Evolutionary conservation across 768 basidiomycete genomes (phyloP).

Genomic region (Tubosaeta brunneosetosa): DNA sequence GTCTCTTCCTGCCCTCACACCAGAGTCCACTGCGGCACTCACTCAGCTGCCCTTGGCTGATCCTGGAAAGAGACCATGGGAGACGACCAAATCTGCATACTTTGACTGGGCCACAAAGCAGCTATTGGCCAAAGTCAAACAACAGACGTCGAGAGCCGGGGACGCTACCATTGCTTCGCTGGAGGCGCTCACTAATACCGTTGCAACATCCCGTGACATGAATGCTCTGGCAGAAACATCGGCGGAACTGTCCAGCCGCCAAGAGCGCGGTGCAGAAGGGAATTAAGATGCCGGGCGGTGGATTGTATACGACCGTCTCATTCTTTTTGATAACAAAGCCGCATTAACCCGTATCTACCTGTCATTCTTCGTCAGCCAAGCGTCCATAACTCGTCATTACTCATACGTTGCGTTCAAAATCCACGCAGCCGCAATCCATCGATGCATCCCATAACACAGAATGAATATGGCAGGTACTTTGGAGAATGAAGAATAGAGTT

Average conservation of each 20-base stretch:
- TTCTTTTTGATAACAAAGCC: background rate
- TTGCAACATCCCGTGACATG: slow-evolving; percentile 20
- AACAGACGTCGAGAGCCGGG: slow-evolving; percentile 11
- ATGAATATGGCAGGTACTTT: background rate
- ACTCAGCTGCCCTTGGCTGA: slow-evolving; percentile 35
- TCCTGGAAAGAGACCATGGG: slow-evolving; percentile 74
- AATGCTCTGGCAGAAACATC: slow-evolving; percentile 12
- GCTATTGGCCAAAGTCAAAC: slow-evolving; percentile 37
- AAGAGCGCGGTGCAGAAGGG: background rate
- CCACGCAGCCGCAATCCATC: no score
- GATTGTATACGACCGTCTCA: background rate
- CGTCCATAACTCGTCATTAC: background rate
- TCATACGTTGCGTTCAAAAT: no score
- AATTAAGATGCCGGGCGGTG: background rate
- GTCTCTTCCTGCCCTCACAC: slow-evolving; percentile 43
- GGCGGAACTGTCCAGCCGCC: background rate
- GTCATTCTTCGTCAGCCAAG: background rate
- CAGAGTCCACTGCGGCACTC: slow-evolving; percentile 36
- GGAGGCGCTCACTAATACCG: slow-evolving; percentile 12
- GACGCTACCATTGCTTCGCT: slow-evolving; percentile 22
- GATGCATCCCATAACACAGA: background rate
- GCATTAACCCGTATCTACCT: background rate
- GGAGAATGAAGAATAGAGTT: background rate
- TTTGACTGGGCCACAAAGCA: slow-evolving; percentile 69
- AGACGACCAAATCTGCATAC: slow-evolving; percentile 70